Base-by-base conservation (phyloP, 139 green algal species). In the Haematococcus lacustris region DNA sequence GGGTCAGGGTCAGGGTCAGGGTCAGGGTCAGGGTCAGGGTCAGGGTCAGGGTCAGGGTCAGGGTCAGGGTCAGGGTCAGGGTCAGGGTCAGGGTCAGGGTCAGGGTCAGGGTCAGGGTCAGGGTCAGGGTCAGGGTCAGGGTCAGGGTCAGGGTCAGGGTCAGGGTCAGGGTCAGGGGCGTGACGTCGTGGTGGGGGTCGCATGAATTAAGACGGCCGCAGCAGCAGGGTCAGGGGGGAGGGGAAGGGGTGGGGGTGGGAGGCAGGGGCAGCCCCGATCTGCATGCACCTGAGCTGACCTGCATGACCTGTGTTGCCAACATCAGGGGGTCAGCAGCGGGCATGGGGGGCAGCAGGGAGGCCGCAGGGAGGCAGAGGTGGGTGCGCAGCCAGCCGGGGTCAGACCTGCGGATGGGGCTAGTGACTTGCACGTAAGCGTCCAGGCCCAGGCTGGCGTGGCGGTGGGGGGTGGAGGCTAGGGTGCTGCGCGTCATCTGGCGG, bases 381-480 rank as follows among this genome's bases (percentile, higher is more conserved):
- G 17, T 28, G 43, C 17, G 43, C 17, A 17, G 9, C 9, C 9
- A 28, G 43, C 9, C 17, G 17, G 9, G 9, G 17, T 9, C 17
- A 17, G 9, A 78, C 76, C 83, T 76, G 9, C 90, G 78, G 76
- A 96, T 96, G 60, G 90, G 90, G 1, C 80, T 89, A 2, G 86
- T 93, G 66, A 91, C 32, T 79, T 96, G 90, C 51, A 91, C 86
- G 73, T 96, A 96, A 0, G 75, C 85, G 6, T 76, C 69, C 39
- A 96, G 81, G 4, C 82, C 91, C 73, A 96, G 82, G 0, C 75
- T 78, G 1, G 88, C 81, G 53, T 96, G 91, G 2, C 70, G 73
- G 34, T 71, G 9, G 2, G 88, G 84, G 2, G 43, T 38, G 0
- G 75, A 51, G 3, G 41, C 60, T 40, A 84, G 78, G 1, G 73